These are phyloP conservation scores for Sporothrix protearum DNA, from an alignment of 2,329 filamentous ascomycete genomes.

Conservation along the genomic window DNA sequence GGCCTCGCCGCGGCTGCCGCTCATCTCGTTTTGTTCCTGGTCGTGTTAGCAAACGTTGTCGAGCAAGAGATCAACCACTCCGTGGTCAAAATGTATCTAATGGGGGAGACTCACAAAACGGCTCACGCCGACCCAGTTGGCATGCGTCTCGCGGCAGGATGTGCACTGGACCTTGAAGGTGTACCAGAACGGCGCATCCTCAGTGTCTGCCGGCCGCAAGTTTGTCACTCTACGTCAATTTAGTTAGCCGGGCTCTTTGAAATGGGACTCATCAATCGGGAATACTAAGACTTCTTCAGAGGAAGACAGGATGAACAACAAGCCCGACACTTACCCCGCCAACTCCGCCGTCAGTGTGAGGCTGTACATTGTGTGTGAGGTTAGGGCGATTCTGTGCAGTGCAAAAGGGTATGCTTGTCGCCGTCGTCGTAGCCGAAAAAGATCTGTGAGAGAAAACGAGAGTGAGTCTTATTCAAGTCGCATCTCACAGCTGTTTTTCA, in stretches of 20 bases:
- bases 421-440: background rate
- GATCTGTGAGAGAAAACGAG: background rate
- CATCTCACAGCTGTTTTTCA: background rate
- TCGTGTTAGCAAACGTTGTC: background rate
- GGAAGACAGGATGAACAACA: background rate
- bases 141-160: slow-evolving; percentile 88
- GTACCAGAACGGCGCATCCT: slow-evolving; percentile 86
- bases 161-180: slow-evolving; percentile 98
- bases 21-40: slow-evolving; percentile 85
- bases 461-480: background rate
- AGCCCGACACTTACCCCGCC: slow-evolving; percentile 52
- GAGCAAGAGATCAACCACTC: background rate
- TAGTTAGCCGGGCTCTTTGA: slow-evolving; percentile 11
- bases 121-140: slow-evolving; percentile 80
- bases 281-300: no score
- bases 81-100: background rate
- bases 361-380: slow-evolving; percentile 53
- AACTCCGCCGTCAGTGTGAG: slow-evolving; percentile 66
- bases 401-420: background rate
- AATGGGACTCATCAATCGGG: no score
- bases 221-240: slow-evolving; percentile 78
- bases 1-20: slow-evolving; percentile 88
- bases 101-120: slow-evolving; percentile 70
- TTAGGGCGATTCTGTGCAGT: background rate
- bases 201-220: slow-evolving; percentile 77